Evolutionary conservation across 2,329 filamentous ascomycete genomes (phyloP).

Genomic region (Trichoderma sp.): DNA sequence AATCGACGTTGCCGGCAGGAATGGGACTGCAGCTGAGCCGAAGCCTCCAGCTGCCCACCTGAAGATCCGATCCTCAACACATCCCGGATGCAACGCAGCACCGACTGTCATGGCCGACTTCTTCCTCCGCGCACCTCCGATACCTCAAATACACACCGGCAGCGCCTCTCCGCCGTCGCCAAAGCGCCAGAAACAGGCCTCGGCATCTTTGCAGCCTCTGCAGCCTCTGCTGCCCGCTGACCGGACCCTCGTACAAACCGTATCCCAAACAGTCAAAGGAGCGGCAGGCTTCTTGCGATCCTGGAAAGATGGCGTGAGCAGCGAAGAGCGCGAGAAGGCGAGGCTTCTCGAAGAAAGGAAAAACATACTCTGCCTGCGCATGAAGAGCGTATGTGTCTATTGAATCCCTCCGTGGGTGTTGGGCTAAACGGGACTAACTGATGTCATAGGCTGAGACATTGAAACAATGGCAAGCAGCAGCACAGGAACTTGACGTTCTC

Average conservation of each 20-base stretch:
- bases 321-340: constrained; percentile 47
- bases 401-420: background rate
- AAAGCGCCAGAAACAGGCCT: constrained; percentile 25
- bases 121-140: constrained; percentile 27
- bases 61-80: background rate
- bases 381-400: constrained; percentile 57
- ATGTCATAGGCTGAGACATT: constrained; percentile 60
- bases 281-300: constrained; percentile 44
- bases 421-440: background rate
- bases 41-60: constrained; percentile 6
- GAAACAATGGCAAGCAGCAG: constrained; percentile 72
- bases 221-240: background rate
- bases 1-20: background rate
- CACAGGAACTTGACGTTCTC: constrained; percentile 71
- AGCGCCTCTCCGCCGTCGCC: constrained; percentile 22
- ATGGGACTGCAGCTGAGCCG: constrained; percentile 10
- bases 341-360: constrained; percentile 55
- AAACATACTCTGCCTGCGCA: constrained; percentile 59
- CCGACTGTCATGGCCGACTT: constrained; percentile 29
- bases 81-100: background rate
- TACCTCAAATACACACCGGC: constrained; percentile 25
- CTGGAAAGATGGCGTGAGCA: constrained; percentile 52
- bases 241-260: constrained; percentile 24
- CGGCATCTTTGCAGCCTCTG: background rate
- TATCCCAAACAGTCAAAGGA: constrained; percentile 36